phyloP scores from a whole-genome alignment of 2,329 filamentous ascomycete genomes.

The Colletotrichum sansevieriae region DNA sequence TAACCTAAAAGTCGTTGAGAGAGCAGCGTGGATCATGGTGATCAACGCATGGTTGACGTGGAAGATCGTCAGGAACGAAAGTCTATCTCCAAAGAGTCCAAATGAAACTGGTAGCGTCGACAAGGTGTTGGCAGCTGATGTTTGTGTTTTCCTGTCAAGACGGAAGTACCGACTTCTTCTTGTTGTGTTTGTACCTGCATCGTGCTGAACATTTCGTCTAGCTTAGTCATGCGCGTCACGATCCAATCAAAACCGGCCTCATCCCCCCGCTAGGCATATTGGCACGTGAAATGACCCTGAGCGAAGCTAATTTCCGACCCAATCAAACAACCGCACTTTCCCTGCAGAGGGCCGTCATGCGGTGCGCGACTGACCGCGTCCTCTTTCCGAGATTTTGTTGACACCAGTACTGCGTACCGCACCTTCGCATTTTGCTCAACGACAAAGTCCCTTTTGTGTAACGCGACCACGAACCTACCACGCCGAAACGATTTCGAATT shows the following conservation, averaged over 20 bases:
- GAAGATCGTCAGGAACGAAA: too few species aligned
- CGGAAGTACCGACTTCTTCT: too few species aligned
- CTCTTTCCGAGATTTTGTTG: conserved; percentile 41
- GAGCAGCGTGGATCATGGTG: too few species aligned
- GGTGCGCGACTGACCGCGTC: conserved; percentile 42
- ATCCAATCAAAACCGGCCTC: conserved; percentile 3
- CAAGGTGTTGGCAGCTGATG: too few species aligned
- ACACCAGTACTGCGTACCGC: conserved; percentile 36
- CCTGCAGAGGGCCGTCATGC: conserved; percentile 40
- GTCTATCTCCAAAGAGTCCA: too few species aligned
- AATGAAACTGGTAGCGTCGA: too few species aligned
- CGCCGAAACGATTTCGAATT: conserved; percentile 29
- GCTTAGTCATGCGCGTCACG: conserved; percentile 27
- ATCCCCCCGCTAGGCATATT: conserved; percentile 33
- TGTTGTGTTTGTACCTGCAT: conserved; percentile 4
- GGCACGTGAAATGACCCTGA: conserved; percentile 42
- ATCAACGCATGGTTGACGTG: too few species aligned
- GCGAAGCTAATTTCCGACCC: conserved; percentile 40
- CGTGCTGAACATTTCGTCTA: background rate
- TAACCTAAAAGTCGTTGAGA: conserved; percentile 3
- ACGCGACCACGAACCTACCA: conserved; percentile 37
- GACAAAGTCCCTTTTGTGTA: conserved; percentile 38
- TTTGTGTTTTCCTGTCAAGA: too few species aligned
- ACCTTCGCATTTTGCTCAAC: conserved; percentile 38
- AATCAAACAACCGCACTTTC: conserved; percentile 36